Evolutionary conservation across 2,329 filamentous ascomycete genomes (phyloP).

Genomic region (Clathrospora elynae): DNA sequence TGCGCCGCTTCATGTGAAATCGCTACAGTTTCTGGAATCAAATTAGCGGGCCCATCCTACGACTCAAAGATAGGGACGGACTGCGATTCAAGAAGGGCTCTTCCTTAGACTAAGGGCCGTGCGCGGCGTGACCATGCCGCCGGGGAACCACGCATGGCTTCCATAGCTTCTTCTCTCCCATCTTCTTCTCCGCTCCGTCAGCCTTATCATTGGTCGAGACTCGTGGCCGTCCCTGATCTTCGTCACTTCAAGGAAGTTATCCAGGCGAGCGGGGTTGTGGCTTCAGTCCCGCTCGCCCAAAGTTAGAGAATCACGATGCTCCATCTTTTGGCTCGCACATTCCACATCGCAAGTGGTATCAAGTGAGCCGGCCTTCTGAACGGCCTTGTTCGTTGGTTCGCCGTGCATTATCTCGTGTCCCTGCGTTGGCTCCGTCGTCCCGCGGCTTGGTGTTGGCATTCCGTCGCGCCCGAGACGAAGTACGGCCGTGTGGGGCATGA

Average conservation of each 20-base stretch:
- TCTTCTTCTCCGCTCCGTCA: slow-evolving; percentile 38
- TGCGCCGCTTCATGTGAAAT: slow-evolving; percentile 16
- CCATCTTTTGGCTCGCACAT: slow-evolving; percentile 27
- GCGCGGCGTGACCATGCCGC: slow-evolving; percentile 37
- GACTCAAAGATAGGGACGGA: slow-evolving; percentile 34
- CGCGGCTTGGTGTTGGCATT: slow-evolving; percentile 16
- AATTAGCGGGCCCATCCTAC: slow-evolving; percentile 33
- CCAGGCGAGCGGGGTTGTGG: slow-evolving; percentile 36
- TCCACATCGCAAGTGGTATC: slow-evolving; percentile 12
- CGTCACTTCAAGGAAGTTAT: slow-evolving; percentile 34
- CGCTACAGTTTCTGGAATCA: slow-evolving; percentile 42
- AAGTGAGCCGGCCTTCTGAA: slow-evolving; percentile 17
- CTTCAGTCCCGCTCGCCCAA: slow-evolving; percentile 23
- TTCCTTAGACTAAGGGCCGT: slow-evolving; percentile 29
- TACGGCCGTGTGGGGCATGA: slow-evolving; percentile 15
- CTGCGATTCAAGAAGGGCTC: slow-evolving; percentile 39
- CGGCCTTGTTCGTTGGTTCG: slow-evolving; percentile 1
- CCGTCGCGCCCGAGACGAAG: slow-evolving; percentile 12
- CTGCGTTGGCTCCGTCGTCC: slow-evolving; percentile 15
- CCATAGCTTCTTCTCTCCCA: slow-evolving; percentile 40
- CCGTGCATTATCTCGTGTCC: slow-evolving; percentile 17
- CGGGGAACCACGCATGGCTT: slow-evolving; percentile 48
- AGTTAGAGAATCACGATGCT: slow-evolving; percentile 19
- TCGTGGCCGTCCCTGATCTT: slow-evolving; percentile 44
- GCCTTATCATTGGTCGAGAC: slow-evolving; percentile 44